A percentile compares a stretch with the other conserved stretches of the same genome.
phyloP scores from a whole-genome alignment of 495 filamentous ascomycete species.

The Cercophora sp. region DNA sequence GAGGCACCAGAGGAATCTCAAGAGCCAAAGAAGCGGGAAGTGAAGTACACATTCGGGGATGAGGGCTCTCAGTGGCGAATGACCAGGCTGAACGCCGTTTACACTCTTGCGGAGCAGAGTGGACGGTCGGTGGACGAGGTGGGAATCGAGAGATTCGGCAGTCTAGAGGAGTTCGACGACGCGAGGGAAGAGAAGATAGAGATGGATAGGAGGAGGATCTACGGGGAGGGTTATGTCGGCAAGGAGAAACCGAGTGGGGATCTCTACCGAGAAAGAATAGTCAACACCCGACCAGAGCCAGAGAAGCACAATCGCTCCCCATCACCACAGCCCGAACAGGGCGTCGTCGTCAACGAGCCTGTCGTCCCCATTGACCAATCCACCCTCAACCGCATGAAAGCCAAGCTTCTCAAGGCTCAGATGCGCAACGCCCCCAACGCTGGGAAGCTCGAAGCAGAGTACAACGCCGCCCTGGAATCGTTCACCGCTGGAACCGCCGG shows the following conservation, averaged over 20 bases:
- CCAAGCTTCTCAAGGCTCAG: slow-evolving; percentile 92
- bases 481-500: slow-evolving; percentile 43
- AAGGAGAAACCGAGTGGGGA: slow-evolving; percentile 89
- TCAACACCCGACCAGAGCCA: slow-evolving; percentile 15
- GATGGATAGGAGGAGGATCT: slow-evolving; percentile 75
- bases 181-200: slow-evolving; percentile 94
- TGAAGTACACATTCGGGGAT: slow-evolving; percentile 87
- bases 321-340: slow-evolving; percentile 36
- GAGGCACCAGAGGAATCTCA: slow-evolving; percentile 3
- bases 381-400: slow-evolving; percentile 81
- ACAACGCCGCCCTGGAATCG: slow-evolving; percentile 67
- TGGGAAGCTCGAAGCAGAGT: slow-evolving; percentile 76
- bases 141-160: slow-evolving; percentile 76
- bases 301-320: background rate
- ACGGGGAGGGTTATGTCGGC: slow-evolving; percentile 80
- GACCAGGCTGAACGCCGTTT: slow-evolving; percentile 86
- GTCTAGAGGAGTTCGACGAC: slow-evolving; percentile 80
- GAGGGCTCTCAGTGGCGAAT: slow-evolving; percentile 89
- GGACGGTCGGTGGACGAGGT: slow-evolving; percentile 71
- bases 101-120: slow-evolving; percentile 71
- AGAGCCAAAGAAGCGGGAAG: slow-evolving; percentile 57
- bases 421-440: slow-evolving; percentile 69
- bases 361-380: slow-evolving; percentile 61
- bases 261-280: slow-evolving; percentile 66
- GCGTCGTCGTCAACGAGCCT: slow-evolving; percentile 40